Conservation (phyloP, 169 alveolate species). For the Plasmodium cynomolgi region DNA sequence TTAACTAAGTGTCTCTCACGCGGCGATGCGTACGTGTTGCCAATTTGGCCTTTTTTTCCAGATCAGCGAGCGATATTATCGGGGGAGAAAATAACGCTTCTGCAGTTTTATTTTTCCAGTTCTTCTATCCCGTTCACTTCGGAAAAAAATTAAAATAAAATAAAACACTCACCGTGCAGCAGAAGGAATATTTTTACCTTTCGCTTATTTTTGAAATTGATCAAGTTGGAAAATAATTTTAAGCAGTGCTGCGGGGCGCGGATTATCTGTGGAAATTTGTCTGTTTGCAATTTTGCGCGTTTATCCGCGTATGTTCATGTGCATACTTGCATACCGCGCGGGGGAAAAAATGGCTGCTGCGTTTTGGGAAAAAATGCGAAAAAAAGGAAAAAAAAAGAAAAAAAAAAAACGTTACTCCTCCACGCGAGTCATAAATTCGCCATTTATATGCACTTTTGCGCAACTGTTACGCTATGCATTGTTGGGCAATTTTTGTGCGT, state of each 20-base stretch:
- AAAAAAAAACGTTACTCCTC: not conserved
- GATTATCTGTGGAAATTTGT: not conserved
- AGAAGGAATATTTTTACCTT: not conserved
- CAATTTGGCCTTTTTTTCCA: not conserved
- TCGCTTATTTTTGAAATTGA: not conserved
- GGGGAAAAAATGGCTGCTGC: not conserved
- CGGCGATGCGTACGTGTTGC: not conserved
- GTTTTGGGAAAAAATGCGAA: not conserved
- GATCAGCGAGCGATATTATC: not conserved
- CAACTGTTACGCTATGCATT: not conserved
- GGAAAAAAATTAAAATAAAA: not conserved
- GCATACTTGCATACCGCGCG: not conserved
- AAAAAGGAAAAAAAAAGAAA: not conserved
- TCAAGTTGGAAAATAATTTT: not conserved
- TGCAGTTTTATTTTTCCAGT: not conserved
- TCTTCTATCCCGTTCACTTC: not conserved
- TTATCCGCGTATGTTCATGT: not conserved
- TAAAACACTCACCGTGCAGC: not conserved
- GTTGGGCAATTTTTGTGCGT: not conserved
- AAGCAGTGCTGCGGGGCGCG: not conserved
- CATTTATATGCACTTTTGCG: conserved; percentile 3
- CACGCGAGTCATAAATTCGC: not conserved
- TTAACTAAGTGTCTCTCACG: not conserved
- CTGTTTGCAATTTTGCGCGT: not conserved
- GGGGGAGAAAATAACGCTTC: not conserved